Evolutionary conservation across 768 basidiomycete species (phyloP), one percentile per base, ranked within the genome.

Genomic region (Lentinula aciculospora): DNA sequence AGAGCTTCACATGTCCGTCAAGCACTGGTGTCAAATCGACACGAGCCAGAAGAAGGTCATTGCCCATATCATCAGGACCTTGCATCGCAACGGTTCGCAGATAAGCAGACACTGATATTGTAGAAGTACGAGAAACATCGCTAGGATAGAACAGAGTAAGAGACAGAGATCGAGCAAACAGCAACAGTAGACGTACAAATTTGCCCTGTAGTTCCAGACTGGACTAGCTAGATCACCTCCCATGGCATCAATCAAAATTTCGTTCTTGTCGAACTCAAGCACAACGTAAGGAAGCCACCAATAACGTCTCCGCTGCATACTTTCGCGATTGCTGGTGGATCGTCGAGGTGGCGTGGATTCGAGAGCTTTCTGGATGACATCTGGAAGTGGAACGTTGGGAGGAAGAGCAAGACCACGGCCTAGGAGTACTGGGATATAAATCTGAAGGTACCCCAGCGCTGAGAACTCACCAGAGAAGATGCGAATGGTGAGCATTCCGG

Each of bases 201-300:
- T 85, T 29, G 97, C 92, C 37, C 89, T 84, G 67, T 95, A 98
- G 74, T 95, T 94, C 96, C 97, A 99, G 50, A 92, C 81, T 3
- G 97, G 97, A 64, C 80, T 85, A 12, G 82, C 67, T 50, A 98
- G 81, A 71, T 98, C 93, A n/a, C 96, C 97, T 8, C 92, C 94
- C 66, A 98, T 81, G 10, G 95, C 94, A 75, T 98, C 96, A 57
- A 98, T 88, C 63, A 99, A 75, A 64, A 98, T 86, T 71, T 98
- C 95, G 72, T 98, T 98, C 80, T 93, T 94, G 75, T 94, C 91
- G 76, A 95, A 96, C 74, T 98, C 95, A 64, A 99, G 86, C 40
- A 98, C 97, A 68, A 98, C 90, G 64, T 90, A 98, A 28, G 97
- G 97, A 34, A 99, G 81, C 91, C 90, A 94, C 93, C 92, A 94